A percentile compares a stretch with the other conserved stretches of the same genome.
Conservation (phyloP, 768 basidiomycete genomes). For the Suillus subaureus region DNA sequence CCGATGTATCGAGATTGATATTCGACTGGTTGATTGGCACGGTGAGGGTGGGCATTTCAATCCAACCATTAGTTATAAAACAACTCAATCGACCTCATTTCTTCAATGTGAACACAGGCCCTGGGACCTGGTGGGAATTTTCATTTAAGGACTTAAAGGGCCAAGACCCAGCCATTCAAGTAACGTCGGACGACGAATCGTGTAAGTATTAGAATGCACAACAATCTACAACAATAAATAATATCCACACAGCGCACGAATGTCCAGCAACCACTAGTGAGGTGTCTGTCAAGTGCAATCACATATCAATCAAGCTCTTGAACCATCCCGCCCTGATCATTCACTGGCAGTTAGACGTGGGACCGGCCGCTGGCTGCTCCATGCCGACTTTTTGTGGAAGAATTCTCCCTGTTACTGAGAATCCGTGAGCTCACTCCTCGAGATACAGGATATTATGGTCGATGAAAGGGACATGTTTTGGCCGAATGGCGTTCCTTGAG, state of each 20-base stretch:
- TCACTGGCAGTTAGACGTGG: not conserved
- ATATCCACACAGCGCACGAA: not conserved
- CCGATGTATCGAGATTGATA: constrained; percentile 30
- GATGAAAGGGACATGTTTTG: constrained; percentile 25
- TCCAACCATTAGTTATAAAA: not conserved
- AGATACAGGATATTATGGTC: constrained; percentile 21
- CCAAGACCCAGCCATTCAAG: not conserved
- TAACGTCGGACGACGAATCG: not conserved
- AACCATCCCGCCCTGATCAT: not conserved
- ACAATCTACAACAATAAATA: not conserved
- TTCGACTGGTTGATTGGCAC: not conserved
- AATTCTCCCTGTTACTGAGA: no score
- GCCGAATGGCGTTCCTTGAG: constrained; percentile 21
- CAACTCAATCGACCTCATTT: not conserved
- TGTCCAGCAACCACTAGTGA: not conserved
- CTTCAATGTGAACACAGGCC: not conserved
- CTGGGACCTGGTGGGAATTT: not conserved
- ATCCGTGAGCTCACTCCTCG: no score
- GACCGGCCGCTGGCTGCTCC: no score
- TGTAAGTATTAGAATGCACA: not conserved
- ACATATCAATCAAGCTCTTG: not conserved
- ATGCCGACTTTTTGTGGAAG: no score
- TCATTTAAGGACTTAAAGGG: not conserved
- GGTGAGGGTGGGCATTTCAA: not conserved
- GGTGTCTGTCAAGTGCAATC: not conserved